A percentile compares a stretch with the other conserved stretches of the same genome.
Conservation (phyloP, 2,329 filamentous ascomycete species). For the Alternaria solani region DNA sequence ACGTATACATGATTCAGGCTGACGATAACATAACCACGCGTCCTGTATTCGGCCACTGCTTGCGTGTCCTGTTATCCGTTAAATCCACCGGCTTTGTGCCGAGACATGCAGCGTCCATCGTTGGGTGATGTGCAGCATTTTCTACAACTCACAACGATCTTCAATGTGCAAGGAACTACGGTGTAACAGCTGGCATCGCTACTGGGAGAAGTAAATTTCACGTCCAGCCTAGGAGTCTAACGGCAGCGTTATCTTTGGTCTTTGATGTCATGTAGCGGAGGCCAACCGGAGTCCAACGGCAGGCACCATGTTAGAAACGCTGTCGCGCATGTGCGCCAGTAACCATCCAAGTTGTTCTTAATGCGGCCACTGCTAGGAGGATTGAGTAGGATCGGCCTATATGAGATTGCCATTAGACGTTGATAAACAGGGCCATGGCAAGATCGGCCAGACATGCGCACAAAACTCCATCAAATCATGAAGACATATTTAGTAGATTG, state of each 20-base stretch:
- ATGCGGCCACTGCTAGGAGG: neutral
- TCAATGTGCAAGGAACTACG: conserved; percentile 2
- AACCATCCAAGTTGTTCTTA: neutral
- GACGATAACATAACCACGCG: conserved; percentile 6
- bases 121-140: neutral
- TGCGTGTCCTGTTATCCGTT: neutral
- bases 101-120: neutral
- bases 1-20: conserved; percentile 1
- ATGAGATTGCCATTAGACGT: neutral
- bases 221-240: neutral
- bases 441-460: neutral
- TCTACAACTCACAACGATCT: conserved; percentile 9
- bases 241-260: conserved; percentile 2
- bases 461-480: neutral
- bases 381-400: neutral
- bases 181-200: neutral
- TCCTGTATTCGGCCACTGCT: conserved; percentile 2
- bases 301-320: conserved; percentile 1
- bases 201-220: neutral
- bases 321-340: conserved; percentile 4
- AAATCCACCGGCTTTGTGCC: conserved; percentile 3
- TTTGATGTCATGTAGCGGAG: neutral
- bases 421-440: neutral
- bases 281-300: conserved; percentile 3
- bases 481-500: neutral